Conservation (phyloP, 139 green algal species). For the Edaphochlamys debaryana region DNA sequence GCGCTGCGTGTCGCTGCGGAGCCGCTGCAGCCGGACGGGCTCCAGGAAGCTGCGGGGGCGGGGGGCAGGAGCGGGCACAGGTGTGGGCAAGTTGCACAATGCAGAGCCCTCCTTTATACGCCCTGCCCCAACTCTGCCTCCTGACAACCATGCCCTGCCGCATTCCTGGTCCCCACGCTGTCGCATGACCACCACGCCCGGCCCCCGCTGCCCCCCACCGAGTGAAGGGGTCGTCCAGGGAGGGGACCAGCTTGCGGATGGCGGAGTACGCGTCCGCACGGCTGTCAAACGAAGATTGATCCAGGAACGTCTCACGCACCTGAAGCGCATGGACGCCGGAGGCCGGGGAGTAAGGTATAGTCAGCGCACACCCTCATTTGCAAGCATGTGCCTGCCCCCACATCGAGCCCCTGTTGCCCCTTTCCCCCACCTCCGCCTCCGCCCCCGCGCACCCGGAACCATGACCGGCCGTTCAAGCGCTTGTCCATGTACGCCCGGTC, state of each 20-base stretch:
- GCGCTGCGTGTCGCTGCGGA: constrained; percentile 62
- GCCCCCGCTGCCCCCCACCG: too few species aligned
- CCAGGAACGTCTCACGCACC: constrained; percentile 75
- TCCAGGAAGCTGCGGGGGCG: constrained; percentile 79
- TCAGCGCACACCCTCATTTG: too few species aligned
- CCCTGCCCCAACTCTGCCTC: too few species aligned
- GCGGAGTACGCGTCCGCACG: constrained; percentile 84
- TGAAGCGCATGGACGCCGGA: too few species aligned
- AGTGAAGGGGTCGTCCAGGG: constrained; percentile 96
- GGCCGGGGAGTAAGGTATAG: too few species aligned
- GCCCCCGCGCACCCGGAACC: constrained; percentile 94
- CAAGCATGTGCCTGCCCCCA: too few species aligned
- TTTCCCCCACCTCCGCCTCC: too few species aligned
- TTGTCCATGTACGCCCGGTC: constrained; percentile 98
- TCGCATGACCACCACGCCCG: too few species aligned
- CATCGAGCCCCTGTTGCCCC: too few species aligned
- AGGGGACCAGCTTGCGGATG: constrained; percentile 85
- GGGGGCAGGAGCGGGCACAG: too few species aligned
- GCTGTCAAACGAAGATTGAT: constrained; percentile 43
- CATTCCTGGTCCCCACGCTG: constrained; percentile 79
- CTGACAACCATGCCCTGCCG: constrained; percentile 85
- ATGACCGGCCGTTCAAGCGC: constrained; percentile 94
- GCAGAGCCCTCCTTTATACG: too few species aligned
- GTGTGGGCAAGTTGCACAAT: too few species aligned
- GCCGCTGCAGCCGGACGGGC: constrained; percentile 73